Evolutionary conservation across 441 rosid genomes (phyloP).

Genomic region (Pelargonium cotyledonis): DNA sequence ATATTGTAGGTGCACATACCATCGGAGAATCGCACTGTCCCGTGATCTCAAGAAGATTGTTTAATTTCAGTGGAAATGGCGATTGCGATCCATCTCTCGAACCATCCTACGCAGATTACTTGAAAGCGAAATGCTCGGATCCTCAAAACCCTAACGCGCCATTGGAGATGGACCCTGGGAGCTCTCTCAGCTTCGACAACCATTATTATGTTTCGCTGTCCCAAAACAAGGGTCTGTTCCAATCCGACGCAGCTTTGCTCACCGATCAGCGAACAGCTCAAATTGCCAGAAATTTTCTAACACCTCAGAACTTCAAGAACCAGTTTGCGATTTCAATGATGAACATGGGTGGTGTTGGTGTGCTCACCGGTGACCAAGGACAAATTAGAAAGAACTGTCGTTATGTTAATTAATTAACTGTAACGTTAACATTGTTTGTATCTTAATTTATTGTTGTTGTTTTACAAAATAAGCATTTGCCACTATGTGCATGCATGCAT

Average conservation of each 20-base stretch:
- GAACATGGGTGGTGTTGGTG: conserved; percentile 25
- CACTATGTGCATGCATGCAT: too few species aligned
- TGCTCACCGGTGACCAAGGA: conserved; percentile 21
- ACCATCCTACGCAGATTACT: conserved; percentile 10
- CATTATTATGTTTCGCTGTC: background rate
- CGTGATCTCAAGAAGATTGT: conserved; percentile 21
- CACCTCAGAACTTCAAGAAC: conserved; percentile 14
- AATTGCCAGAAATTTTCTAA: background rate
- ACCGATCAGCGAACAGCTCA: background rate
- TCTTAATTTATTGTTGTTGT: background rate
- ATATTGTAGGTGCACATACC: background rate
- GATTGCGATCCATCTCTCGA: conserved; percentile 23
- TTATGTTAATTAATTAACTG: conserved; percentile 5
- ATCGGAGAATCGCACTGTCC: conserved; percentile 23
- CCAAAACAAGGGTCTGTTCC: conserved; percentile 5
- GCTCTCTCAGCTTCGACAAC: background rate
- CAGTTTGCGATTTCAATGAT: conserved; percentile 21
- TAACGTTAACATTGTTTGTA: background rate
- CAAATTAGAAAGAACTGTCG: conserved; percentile 26
- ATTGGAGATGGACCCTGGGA: background rate
- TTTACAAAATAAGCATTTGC: background rate
- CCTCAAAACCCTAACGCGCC: background rate
- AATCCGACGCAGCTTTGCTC: conserved; percentile 25
- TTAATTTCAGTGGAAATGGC: conserved; percentile 15
- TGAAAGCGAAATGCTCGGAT: background rate